A percentile compares a stretch with the other conserved stretches of the same genome.
These are phyloP conservation scores for Suillus tomentosus DNA, from an alignment of 768 basidiomycete genomes.

Conservation along the genomic window DNA sequence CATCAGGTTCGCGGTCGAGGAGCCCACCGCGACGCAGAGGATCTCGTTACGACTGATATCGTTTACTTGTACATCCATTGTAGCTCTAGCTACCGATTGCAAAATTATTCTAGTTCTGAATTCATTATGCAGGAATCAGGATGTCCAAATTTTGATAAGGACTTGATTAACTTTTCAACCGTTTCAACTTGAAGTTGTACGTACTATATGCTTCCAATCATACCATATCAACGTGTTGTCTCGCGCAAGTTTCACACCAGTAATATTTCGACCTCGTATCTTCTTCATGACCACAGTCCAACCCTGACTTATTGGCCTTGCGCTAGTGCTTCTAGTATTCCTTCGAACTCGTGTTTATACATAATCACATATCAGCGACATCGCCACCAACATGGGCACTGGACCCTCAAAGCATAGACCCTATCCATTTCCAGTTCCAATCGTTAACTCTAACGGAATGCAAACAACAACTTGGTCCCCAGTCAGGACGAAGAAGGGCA, in stretches of 20 bases:
- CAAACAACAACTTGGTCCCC: slow-evolving; percentile 27
- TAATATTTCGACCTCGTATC: not conserved
- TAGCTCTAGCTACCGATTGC: not conserved
- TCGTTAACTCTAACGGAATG: slow-evolving; percentile 13
- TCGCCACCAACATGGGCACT: slow-evolving; percentile 23
- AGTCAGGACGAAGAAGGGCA: slow-evolving; percentile 22
- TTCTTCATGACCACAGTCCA: not conserved
- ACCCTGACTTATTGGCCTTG: not conserved
- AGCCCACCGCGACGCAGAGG: slow-evolving; percentile 43
- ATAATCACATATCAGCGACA: slow-evolving; percentile 6
- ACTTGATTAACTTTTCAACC: not conserved
- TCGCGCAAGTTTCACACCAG: not conserved
- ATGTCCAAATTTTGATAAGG: not conserved
- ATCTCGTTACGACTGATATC: slow-evolving; percentile 34
- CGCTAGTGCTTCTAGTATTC: not conserved
- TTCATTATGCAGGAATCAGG: not conserved
- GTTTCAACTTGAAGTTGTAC: not conserved
- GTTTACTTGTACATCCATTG: not conserved
- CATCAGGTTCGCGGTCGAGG: slow-evolving; percentile 40
- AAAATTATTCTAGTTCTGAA: not conserved
- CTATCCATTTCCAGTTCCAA: slow-evolving; percentile 22
- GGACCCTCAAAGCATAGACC: slow-evolving; percentile 23
- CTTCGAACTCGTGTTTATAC: slow-evolving; percentile 5
- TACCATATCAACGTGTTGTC: not conserved
- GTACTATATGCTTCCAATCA: not conserved